These are phyloP conservation scores for Daedaleopsis nitida DNA, from an alignment of 768 basidiomycete genomes.

Conservation along the genomic window DNA sequence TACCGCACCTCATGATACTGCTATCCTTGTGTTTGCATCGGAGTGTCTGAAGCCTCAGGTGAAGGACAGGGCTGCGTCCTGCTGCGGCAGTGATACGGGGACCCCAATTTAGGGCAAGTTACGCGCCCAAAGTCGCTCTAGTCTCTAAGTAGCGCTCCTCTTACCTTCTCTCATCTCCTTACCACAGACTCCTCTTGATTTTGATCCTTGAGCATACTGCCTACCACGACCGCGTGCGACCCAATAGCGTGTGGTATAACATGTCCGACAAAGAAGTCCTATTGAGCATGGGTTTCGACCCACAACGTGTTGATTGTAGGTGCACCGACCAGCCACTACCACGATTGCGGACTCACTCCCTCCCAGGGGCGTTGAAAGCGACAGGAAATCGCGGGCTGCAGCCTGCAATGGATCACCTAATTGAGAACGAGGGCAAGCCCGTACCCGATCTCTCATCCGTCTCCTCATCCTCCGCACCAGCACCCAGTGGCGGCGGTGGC, in stretches of 20 bases:
- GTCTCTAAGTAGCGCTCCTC: too few relatives aligned
- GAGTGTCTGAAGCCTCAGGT: too few relatives aligned
- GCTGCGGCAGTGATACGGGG: too few relatives aligned
- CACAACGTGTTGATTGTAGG: constrained; percentile 84
- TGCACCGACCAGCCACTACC: constrained; percentile 14
- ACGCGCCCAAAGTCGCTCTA: not conserved
- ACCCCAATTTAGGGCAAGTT: constrained; percentile 5
- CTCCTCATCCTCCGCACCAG: constrained; percentile 29
- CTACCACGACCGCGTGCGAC: too few relatives aligned
- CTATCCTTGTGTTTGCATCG: too few relatives aligned
- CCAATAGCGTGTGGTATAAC: not conserved
- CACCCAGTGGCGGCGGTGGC: constrained; percentile 20
- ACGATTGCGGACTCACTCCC: constrained; percentile 1
- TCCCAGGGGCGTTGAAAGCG: constrained; percentile 83
- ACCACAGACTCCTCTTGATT: not conserved
- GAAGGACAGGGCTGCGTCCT: too few relatives aligned
- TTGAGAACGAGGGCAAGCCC: constrained; percentile 76
- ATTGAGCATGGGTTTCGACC: constrained; percentile 85
- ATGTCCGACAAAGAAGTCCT: constrained; percentile 74
- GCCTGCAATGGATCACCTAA: constrained; percentile 86
- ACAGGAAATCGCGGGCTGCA: constrained; percentile 85
- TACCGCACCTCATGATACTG: too few relatives aligned
- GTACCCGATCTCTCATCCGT: constrained; percentile 64
- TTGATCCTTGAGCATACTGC: not conserved
- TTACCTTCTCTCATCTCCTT: not conserved